A percentile compares a stretch with the other conserved stretches of the same genome.
Conservation (phyloP, 2,329 filamentous ascomycete species). For the Aspergillus costaricaensis region DNA sequence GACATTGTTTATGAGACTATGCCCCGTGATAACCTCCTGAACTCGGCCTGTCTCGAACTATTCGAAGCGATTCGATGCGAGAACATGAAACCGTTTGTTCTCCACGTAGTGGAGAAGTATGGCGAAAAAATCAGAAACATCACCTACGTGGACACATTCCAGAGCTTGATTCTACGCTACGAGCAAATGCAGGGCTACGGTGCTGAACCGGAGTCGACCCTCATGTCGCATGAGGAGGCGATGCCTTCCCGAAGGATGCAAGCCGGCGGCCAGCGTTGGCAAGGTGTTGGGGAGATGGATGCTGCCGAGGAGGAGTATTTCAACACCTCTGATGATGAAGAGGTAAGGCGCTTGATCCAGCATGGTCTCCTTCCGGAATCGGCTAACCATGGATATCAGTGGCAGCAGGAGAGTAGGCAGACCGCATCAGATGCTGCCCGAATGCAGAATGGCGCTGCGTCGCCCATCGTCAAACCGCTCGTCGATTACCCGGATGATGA, state of each 20-base stretch:
- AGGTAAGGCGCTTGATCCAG: slow-evolving; percentile 44
- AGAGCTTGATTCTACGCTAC: slow-evolving; percentile 71
- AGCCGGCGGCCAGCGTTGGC: slow-evolving; percentile 63
- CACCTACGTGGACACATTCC: slow-evolving; percentile 83
- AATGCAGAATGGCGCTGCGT: slow-evolving; percentile 60
- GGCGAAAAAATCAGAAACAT: slow-evolving; percentile 74
- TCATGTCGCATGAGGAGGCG: slow-evolving; percentile 71
- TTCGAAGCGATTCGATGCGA: slow-evolving; percentile 89
- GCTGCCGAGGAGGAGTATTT: slow-evolving; percentile 90
- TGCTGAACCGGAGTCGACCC: slow-evolving; percentile 61
- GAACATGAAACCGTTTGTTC: slow-evolving; percentile 75
- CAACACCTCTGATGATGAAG: slow-evolving; percentile 83
- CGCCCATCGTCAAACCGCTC: slow-evolving; percentile 67
- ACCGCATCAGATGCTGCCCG: slow-evolving; percentile 35
- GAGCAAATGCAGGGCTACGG: slow-evolving; percentile 75
- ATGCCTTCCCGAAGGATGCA: slow-evolving; percentile 49
- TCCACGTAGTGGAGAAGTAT: slow-evolving; percentile 81
- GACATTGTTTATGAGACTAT: slow-evolving; percentile 82
- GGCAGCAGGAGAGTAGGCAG: slow-evolving; percentile 40
- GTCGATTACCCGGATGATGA: slow-evolving; percentile 95
- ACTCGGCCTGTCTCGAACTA: slow-evolving; percentile 89
- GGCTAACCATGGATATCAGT: slow-evolving; percentile 21
- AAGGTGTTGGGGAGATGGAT: slow-evolving; percentile 79
- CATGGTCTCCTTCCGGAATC: not conserved
- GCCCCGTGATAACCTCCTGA: slow-evolving; percentile 88